Conservation (phyloP, 495 filamentous ascomycete genomes). For the Hyaloscypha variabilis region DNA sequence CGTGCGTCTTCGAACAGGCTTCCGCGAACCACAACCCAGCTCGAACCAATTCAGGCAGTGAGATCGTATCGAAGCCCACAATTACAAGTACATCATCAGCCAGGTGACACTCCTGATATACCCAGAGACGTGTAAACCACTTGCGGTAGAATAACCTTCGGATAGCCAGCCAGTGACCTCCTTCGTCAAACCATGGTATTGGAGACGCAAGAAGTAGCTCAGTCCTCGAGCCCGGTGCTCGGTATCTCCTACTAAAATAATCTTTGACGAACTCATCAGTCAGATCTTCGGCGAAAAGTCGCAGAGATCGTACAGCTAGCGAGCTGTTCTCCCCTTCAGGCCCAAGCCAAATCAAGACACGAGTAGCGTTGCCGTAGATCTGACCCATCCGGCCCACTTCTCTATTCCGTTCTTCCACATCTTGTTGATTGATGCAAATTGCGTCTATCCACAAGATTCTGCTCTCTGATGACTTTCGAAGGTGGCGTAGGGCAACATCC, state of each 20-base stretch:
- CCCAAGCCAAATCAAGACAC: slow-evolving; percentile 36
- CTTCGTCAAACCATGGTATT: not conserved
- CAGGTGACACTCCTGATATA: slow-evolving; percentile 16
- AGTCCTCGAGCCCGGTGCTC: not conserved
- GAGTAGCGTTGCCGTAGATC: slow-evolving; percentile 33
- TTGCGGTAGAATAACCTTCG: not conserved
- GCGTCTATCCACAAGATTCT: slow-evolving; percentile 38
- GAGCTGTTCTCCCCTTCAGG: slow-evolving; percentile 15
- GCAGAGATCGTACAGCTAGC: slow-evolving; percentile 11
- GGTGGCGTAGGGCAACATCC: slow-evolving; percentile 27
- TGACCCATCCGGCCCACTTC: slow-evolving; percentile 38
- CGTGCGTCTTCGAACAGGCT: not conserved
- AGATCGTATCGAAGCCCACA: not conserved
- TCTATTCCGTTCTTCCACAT: slow-evolving; percentile 33
- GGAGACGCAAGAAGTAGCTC: not conserved
- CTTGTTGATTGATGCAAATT: slow-evolving; percentile 40
- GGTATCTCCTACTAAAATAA: not conserved
- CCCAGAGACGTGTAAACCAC: slow-evolving; percentile 25
- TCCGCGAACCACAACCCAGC: not conserved
- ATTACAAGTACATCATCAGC: slow-evolving; percentile 1
- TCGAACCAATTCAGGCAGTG: not conserved
- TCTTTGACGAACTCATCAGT: not conserved
- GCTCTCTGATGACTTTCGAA: slow-evolving; percentile 24
- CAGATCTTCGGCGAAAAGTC: not conserved
- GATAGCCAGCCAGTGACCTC: not conserved